Conservation (phyloP, 2,329 filamentous ascomycete species). For the Chaetomium sp. region DNA sequence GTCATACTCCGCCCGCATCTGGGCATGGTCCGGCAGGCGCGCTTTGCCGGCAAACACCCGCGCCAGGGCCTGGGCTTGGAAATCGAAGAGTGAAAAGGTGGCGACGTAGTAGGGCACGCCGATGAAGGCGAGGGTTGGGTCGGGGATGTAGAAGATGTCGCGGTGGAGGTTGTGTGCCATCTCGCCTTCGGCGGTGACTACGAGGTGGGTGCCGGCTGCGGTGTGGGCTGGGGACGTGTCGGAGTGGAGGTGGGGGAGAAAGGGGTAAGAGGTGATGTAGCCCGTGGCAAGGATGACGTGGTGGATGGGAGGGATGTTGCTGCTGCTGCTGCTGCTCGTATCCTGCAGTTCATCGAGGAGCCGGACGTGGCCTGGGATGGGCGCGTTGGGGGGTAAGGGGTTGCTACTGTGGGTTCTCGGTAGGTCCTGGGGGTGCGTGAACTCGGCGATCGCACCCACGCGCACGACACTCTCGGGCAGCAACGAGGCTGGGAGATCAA, state of each 20-base stretch:
- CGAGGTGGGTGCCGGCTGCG: conserved; percentile 43
- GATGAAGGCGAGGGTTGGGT: conserved; percentile 57
- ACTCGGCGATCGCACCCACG: conserved; percentile 46
- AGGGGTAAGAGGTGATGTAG: conserved; percentile 62
- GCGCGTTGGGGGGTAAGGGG: conserved; percentile 21
- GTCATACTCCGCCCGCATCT: conserved; percentile 33
- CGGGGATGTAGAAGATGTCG: conserved; percentile 65
- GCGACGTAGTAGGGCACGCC: conserved; percentile 60
- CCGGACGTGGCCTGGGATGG: conserved; percentile 44
- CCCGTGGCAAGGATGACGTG: conserved; percentile 60
- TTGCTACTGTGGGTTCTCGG: neutral
- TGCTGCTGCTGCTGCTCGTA: conserved; percentile 25
- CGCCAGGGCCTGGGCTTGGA: conserved; percentile 57
- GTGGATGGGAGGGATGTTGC: conserved; percentile 39
- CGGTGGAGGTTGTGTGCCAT: conserved; percentile 62
- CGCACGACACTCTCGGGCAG: conserved; percentile 48
- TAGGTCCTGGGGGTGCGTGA: conserved; percentile 20
- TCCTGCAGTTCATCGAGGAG: conserved; percentile 49
- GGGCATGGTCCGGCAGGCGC: conserved; percentile 37
- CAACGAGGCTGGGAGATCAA: conserved; percentile 48
- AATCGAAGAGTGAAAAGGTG: conserved; percentile 64
- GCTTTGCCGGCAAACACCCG: conserved; percentile 48
- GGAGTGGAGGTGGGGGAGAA: conserved; percentile 45
- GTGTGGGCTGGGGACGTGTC: conserved; percentile 31
- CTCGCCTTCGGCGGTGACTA: conserved; percentile 57